Evolutionary conservation across 768 basidiomycete species (phyloP).

Genomic region (Mycena galopus): DNA sequence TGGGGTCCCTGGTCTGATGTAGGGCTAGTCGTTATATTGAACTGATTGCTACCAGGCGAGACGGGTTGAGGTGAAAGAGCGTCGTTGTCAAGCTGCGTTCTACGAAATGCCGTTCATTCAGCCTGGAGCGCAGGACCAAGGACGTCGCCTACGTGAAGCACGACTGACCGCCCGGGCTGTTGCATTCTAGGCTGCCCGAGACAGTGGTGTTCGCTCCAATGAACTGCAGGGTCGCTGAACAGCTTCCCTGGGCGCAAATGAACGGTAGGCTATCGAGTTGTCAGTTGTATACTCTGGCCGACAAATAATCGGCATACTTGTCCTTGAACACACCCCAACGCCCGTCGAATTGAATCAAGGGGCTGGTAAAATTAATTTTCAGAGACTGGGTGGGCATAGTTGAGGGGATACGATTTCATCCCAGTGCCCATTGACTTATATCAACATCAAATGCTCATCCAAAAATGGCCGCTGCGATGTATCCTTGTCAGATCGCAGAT

Average conservation of each 20-base stretch:
- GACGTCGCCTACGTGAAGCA: not conserved
- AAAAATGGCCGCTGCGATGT: not conserved
- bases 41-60: not conserved
- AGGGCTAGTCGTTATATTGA: not conserved
- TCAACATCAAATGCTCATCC: not conserved
- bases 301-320: not conserved
- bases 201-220: not conserved
- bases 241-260: not conserved
- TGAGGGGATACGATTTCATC: not conserved
- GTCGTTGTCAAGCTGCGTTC: not conserved
- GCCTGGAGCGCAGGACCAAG: not conserved
- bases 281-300: not conserved
- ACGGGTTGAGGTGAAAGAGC: not conserved
- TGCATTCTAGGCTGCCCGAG: not conserved
- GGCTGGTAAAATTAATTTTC: not conserved
- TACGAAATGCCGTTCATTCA: not conserved
- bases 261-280: not conserved
- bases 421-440: not conserved
- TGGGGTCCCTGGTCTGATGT: not conserved
- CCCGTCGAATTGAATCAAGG: not conserved
- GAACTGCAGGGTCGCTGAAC: constrained; percentile 5
- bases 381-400: not conserved
- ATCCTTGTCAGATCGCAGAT: not conserved
- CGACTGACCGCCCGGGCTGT: not conserved
- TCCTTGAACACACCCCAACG: not conserved